Base-by-base conservation (phyloP, 2,329 filamentous ascomycete genomes). In the Trichophyton benhamiae region DNA sequence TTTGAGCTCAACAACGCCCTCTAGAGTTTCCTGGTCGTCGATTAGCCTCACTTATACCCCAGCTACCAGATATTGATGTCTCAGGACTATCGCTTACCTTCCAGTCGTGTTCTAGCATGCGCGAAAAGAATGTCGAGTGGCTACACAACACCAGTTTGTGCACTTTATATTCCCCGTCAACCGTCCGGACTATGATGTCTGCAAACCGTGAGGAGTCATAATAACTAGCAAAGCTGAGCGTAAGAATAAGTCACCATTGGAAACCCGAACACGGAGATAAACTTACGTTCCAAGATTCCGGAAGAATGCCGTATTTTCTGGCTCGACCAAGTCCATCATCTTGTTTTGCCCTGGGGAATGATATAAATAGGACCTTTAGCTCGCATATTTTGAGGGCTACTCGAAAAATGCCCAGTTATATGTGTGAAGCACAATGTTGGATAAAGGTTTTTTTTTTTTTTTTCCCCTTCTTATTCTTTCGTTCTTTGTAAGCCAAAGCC, bases 1-100 rank as follows among this genome's bases (percentile, higher is more conserved):
- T 36, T 63, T 53, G 30, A 68, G 63, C 15, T 58, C 25, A 59
- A 67, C 63, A 8, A 20, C 27, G 60, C 61, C 62, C 11, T 62
- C 60, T 0, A 11, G 22, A 4, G 59, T 1, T 38, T 60, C 59
- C 46, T 60, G 20, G 5, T 44, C 41, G 11, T 11, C 15, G 3
- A 44, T 38, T 41, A 17, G 27, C 5, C 38, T 38, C n/a, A 15
- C n/a, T 36, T 8, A 8, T 25, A 20, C 36, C 27, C 6, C n/a
- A 7, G 27, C 3, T n/a, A 5, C 25, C 9, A 30, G 30, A n/a
- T 8, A 27, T 17, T 11, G 33, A 36, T 36, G 8, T 7, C 20
- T 58, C 20, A 2, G 3, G n/a, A 49, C 13, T 17, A 11, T 27
- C 17, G 9, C 36, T 48, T 30, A 63, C 60, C 38, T 61, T 63